Conservation (phyloP, 352 stramenopile species). For the Globisporangium cederbergense region DNA sequence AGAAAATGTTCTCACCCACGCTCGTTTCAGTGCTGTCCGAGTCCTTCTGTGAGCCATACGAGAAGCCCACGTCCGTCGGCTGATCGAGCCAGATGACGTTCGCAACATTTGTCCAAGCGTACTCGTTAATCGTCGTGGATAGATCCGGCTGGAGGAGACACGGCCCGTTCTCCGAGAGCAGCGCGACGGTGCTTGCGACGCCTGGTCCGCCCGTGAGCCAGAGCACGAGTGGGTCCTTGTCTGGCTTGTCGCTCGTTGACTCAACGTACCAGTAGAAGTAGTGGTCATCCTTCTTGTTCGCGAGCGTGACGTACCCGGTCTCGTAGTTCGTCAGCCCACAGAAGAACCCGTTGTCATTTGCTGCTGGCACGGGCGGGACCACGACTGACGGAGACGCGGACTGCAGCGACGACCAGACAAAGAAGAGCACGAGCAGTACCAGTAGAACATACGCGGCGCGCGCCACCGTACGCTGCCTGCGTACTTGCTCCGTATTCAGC, state of each 20-base stretch:
- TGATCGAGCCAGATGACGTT: conserved; percentile 23
- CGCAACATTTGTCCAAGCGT: conserved; percentile 44
- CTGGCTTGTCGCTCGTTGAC: conserved; percentile 28
- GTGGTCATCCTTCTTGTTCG: conserved; percentile 47
- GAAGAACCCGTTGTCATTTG: conserved; percentile 20
- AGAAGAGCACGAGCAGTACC: not conserved
- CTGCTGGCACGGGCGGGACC: no score
- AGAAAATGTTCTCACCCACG: conserved; percentile 49
- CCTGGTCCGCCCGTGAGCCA: conserved; percentile 62
- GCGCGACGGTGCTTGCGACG: conserved; percentile 24
- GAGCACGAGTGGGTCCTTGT: conserved; percentile 47
- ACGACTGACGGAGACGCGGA: not conserved
- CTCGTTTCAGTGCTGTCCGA: conserved; percentile 19
- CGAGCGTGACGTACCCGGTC: conserved; percentile 46
- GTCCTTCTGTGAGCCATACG: conserved; percentile 25
- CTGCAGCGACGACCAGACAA: not conserved
- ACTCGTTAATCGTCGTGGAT: conserved; percentile 33
- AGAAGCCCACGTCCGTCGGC: conserved; percentile 14
- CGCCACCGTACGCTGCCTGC: not conserved
- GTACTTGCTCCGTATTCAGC: not conserved
- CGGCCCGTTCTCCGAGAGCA: conserved; percentile 60
- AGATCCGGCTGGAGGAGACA: conserved; percentile 38
- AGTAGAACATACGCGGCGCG: not conserved
- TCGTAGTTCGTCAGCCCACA: conserved; percentile 39
- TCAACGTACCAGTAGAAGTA: conserved; percentile 77